Base-by-base conservation (phyloP, 495 filamentous ascomycete genomes). In the Diplogelasinospora grovesii region DNA sequence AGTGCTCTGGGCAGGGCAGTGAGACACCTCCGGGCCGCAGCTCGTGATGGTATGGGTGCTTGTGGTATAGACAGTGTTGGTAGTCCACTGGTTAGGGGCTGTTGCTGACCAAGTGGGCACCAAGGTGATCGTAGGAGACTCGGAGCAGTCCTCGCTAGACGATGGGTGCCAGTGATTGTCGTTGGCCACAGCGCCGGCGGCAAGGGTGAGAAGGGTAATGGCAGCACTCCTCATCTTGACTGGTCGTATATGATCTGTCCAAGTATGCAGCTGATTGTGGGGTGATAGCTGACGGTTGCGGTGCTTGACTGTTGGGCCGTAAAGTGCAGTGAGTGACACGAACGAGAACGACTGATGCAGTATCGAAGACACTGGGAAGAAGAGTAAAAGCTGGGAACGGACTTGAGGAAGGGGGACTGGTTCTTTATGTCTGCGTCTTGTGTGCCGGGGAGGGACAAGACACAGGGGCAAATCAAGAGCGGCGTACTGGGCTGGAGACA, bases 31-130 rank as follows among this genome's bases (percentile, higher is more conserved):
- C 8, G 56, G 50, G 8, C 38, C 25, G 50, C 53, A 66, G 37
- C 43, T 44, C 18, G 47, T 55, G 49, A 61, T 54, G 39, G 59
- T 61, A 20, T 49, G 40, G 15, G 45, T 41, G 14, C 24, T 40
- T 41, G 41, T 62, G 20, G 48, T 49, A 27, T 51, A 60, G 49
- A 60, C 41, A 33, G 63, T 63, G 42, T 37, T 63, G 23, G 57
- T 55, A 2, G 62, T 61, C 56, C 53, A 54, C 35, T 52, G 48
- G 28, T 22, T 41, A 32, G 27, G 39, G 20, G 14, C 28, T 23
- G 19, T 33, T 11, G 37, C 18, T 42, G n/a, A 34, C 18, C 10
- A 25, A 23, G 31, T 25, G 19, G 2, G 31, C 32, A 16, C 25
- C 28, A 6, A 27, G 23, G 48, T 37, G 45, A 33, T 53, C 21